A percentile compares a stretch with the other conserved stretches of the same genome.
These are phyloP conservation scores for Debaryomycetaceae sp. DNA, from an alignment of 1,139 yeast species.

Conservation along the genomic window DNA sequence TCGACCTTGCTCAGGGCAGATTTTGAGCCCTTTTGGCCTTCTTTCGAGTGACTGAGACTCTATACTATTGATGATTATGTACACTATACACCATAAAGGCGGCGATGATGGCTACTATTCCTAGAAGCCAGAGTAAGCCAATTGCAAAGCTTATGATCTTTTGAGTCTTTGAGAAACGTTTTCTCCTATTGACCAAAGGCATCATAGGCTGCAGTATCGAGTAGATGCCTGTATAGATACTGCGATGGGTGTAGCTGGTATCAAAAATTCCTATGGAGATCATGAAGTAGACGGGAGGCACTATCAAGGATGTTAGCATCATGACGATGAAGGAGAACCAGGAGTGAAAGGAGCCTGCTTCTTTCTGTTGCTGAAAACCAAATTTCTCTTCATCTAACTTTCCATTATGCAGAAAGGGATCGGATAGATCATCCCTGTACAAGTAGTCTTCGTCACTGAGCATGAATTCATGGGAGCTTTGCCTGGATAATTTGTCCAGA, in stretches of 20 bases:
- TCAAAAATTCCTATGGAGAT: constrained; percentile 34
- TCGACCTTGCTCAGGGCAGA: not conserved
- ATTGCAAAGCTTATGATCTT: constrained; percentile 27
- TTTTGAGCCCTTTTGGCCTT: not conserved
- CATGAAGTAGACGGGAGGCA: constrained; percentile 36
- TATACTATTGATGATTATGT: not conserved
- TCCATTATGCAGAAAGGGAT: not conserved
- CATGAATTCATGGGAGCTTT: constrained; percentile 1
- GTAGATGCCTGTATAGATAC: constrained; percentile 18
- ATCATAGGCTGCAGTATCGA: not conserved
- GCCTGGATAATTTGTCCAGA: constrained; percentile 2
- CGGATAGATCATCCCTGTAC: not conserved
- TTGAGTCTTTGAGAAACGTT: constrained; percentile 27
- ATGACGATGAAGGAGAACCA: constrained; percentile 18
- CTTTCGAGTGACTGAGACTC: not conserved
- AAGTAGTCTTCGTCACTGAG: not conserved
- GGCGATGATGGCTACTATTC: constrained; percentile 39
- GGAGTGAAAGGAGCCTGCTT: constrained; percentile 8
- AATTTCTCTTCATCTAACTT: not conserved
- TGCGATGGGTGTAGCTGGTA: constrained; percentile 15
- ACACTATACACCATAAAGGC: constrained; percentile 34
- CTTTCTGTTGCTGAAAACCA: not conserved
- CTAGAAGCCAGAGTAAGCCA: constrained; percentile 33
- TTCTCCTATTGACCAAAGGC: constrained; percentile 3
- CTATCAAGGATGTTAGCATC: constrained; percentile 27